phyloP scores from a whole-genome alignment of 164 flowering plant genomes.

The Paratinospora sagittata region DNA sequence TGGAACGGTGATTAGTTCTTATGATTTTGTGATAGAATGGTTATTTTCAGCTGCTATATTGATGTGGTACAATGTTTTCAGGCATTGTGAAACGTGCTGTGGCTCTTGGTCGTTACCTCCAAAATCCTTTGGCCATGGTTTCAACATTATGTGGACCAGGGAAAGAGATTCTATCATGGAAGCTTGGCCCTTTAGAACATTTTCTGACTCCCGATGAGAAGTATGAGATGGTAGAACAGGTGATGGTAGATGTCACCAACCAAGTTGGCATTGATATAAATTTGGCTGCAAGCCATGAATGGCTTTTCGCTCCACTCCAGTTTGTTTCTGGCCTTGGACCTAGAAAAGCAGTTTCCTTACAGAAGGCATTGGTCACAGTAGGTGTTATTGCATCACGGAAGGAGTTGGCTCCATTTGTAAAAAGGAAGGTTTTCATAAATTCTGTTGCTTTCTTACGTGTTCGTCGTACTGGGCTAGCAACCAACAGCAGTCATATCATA shows the following conservation, averaged over 20 bases:
- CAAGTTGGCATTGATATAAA: conserved; percentile 94
- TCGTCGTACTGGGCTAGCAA: conserved; percentile 79
- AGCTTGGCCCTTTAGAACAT: conserved; percentile 54
- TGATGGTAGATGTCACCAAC: conserved; percentile 90
- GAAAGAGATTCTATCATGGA: conserved; percentile 88
- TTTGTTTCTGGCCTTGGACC: conserved; percentile 96
- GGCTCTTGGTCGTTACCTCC: conserved; percentile 91
- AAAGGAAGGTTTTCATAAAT: conserved; percentile 80
- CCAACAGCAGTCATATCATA: conserved; percentile 62
- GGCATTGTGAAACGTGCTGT: conserved; percentile 95
- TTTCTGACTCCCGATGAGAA: conserved; percentile 91
- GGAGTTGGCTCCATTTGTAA: conserved; percentile 65
- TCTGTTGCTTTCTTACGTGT: conserved; percentile 90
- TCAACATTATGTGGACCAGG: conserved; percentile 96
- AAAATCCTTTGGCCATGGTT: conserved; percentile 93
- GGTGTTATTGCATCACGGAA: conserved; percentile 72
- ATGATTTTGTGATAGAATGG: background rate
- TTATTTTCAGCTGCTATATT: background rate
- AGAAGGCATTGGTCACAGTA: conserved; percentile 69
- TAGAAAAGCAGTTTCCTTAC: conserved; percentile 82
- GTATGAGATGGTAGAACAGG: conserved; percentile 80
- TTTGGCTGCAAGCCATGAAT: conserved; percentile 84
- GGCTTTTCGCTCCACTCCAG: conserved; percentile 89
- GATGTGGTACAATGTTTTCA: conserved; percentile 19
- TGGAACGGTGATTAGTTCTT: background rate